Evolutionary conservation across 139 green algal genomes (phyloP), one percentile per base, ranked within the genome.

Genomic region (Chlamydomonas applanata): DNA sequence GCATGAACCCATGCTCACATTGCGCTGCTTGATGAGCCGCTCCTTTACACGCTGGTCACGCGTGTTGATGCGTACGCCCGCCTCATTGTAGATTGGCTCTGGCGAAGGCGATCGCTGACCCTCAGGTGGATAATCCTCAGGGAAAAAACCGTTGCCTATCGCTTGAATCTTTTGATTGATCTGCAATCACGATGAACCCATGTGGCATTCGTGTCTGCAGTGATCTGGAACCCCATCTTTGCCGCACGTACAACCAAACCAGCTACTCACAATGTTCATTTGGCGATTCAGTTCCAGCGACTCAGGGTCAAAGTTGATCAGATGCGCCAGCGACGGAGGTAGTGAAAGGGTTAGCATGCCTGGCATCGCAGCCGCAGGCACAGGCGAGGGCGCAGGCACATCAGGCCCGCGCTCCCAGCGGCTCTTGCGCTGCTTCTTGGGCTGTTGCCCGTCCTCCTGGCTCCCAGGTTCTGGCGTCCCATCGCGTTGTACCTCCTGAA

Each of bases 61-160:
- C 19, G 93, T 97, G 85, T 97, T 97, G 9, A 83, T 77, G 2
- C 93, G 79, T 2, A 91, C 69, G 40, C 94, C 94, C 22, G 74
- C 75, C 3, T 86, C 85, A 66, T 97, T 90, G 75, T 97, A 98
- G 22, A 93, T 72, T 0, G 94, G 94, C 64, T 91, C 83, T 1
- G 94, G 94, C 19, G 87, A 94, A 20, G 94, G 94, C 2, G 88
- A 95, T 16, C 94, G 87, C 79, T 93, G 86, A 25, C 79, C 75
- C 62, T 93, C 91, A n/a, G 86, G 84, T 17, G 82, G 59, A 56
- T 76, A 75, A 56, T 83, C 77, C n/a, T 83, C 77, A 45, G 73
- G 9, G 16, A 83, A 72, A 52, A 72, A 57, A 30, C 77, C 77
- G 20, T 49, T 65, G 5, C 83, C 72, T 63, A 88, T 14, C 35